Evolutionary conservation across 2,329 filamentous ascomycete species (phyloP).

Genomic region (Aspergillus sp.): DNA sequence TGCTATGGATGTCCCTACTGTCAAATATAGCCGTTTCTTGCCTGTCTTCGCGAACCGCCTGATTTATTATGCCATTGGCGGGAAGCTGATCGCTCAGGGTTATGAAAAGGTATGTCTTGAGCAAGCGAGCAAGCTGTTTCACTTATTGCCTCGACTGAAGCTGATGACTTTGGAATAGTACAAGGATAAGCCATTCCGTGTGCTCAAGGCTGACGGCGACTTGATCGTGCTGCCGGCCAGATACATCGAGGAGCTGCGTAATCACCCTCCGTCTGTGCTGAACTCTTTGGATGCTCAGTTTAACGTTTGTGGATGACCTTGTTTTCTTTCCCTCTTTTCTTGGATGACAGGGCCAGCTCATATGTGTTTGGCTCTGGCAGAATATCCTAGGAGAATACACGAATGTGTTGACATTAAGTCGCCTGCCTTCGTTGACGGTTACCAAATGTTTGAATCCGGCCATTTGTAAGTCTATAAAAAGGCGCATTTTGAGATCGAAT

Average conservation of each 20-base stretch:
- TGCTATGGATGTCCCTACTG: constrained; percentile 12
- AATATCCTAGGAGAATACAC: constrained; percentile 22
- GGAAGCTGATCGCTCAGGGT: constrained; percentile 16
- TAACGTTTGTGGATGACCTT: constrained; percentile 10
- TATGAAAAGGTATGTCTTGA: constrained; percentile 15
- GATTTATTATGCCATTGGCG: constrained; percentile 16
- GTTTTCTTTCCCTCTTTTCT: not conserved
- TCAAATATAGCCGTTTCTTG: constrained; percentile 13
- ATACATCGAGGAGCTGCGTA: constrained; percentile 19
- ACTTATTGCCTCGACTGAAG: not conserved
- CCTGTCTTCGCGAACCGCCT: constrained; percentile 20
- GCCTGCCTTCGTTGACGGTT: constrained; percentile 17
- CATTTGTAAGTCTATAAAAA: constrained; percentile 9
- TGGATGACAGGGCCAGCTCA: not conserved
- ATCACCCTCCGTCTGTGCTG: constrained; percentile 10
- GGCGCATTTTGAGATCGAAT: no score
- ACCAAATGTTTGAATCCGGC: constrained; percentile 17
- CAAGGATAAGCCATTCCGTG: constrained; percentile 18
- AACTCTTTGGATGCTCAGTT: constrained; percentile 22
- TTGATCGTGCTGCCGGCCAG: constrained; percentile 20
- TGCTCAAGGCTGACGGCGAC: constrained; percentile 23
- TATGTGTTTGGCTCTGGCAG: constrained; percentile 6
- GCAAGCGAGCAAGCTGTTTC: no score
- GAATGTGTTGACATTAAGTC: constrained; percentile 18
- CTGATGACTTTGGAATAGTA: constrained; percentile 12